Base-by-base conservation (phyloP, 257 asterid genomes). In the Knoxia roxburghii region DNA sequence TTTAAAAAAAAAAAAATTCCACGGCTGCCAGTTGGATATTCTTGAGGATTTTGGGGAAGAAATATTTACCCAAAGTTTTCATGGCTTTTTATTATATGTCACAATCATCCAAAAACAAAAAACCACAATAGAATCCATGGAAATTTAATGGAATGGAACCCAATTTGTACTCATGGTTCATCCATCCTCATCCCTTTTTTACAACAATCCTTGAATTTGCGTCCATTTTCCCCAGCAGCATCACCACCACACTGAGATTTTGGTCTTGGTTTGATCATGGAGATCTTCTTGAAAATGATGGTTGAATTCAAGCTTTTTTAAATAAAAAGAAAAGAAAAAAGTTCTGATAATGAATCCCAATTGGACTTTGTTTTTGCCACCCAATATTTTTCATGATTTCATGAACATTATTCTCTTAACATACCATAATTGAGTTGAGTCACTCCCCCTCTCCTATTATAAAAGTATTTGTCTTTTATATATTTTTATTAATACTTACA, bases 11-110 rank as follows among this genome's bases (percentile, higher is more conserved):
- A n/a, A n/a, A n/a, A n/a, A 10, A 14, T 29, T 59, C 18, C 63
- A 49, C 58, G 72, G 62, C 40, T 65, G 68, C 62, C 76, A 65
- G 76, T 57, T 72, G 72, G 72, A 72, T 72, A 72, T 65, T 65
- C 61, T 67, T n/a, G 43, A 13, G 53, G 18, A 41, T 52, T 65
- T 37, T 9, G 4, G 9, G 41, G 41, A 53, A 12, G 26, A 55
- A 54, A 55, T 7, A 7, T 48, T 64, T 30, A 12, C 66, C 41
- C 12, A 50, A 29, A 29, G 48, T 26, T 58, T 26, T 15, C 68
- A 33, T 12, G 46, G 62, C 59, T 56, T 72, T 56, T 72, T 72
- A n/a, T n/a, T n/a, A n/a, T n/a, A 18, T 67, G 13, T 65, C 72
- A 12, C 54, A 29, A 48, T 59, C 68, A 49, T 43, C n/a, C n/a